These are phyloP conservation scores for Gonium pectorale DNA, from an alignment of 139 green algal species.

Conservation along the genomic window DNA sequence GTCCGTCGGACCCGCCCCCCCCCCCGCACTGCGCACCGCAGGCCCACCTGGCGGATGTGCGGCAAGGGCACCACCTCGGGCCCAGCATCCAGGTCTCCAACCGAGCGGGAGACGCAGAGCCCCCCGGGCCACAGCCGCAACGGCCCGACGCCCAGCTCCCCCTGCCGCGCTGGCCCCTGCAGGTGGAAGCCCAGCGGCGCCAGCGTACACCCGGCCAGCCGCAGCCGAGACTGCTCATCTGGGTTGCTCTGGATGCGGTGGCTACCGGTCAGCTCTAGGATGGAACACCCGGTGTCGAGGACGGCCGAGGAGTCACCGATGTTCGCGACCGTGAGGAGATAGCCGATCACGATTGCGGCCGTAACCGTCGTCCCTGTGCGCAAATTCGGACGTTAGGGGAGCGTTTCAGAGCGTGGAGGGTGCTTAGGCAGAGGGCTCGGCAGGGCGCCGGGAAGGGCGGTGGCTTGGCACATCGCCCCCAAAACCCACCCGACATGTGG, in stretches of 20 bases:
- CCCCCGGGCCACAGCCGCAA: conserved; percentile 93
- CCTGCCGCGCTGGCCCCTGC: conserved; percentile 68
- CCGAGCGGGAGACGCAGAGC: conserved; percentile 85
- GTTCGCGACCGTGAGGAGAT: conserved; percentile 87
- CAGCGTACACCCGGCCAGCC: conserved; percentile 66
- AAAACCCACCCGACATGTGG: conserved; percentile 43
- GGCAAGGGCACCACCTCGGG: conserved; percentile 82
- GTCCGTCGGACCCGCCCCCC: not conserved
- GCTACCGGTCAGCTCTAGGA: conserved; percentile 59
- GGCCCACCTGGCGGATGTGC: conserved; percentile 88
- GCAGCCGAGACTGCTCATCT: conserved; percentile 68
- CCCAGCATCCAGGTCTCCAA: conserved; percentile 93
- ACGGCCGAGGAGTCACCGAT: conserved; percentile 89
- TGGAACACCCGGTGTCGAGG: conserved; percentile 78
- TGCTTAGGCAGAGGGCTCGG: too few relatives aligned
- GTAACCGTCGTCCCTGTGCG: conserved; percentile 73
- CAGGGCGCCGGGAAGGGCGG: too few relatives aligned
- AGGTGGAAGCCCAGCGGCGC: conserved; percentile 74
- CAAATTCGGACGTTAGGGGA: not conserved
- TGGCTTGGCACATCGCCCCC: too few relatives aligned
- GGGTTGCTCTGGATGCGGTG: conserved; percentile 66
- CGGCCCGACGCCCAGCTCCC: conserved; percentile 84
- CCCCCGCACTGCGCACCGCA: too few relatives aligned
- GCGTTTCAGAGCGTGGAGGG: too few relatives aligned
- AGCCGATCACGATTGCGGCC: conserved; percentile 65